Evolutionary conservation across 2,329 filamentous ascomycete species (phyloP).

Genomic region (Trichophyton benhamiae): DNA sequence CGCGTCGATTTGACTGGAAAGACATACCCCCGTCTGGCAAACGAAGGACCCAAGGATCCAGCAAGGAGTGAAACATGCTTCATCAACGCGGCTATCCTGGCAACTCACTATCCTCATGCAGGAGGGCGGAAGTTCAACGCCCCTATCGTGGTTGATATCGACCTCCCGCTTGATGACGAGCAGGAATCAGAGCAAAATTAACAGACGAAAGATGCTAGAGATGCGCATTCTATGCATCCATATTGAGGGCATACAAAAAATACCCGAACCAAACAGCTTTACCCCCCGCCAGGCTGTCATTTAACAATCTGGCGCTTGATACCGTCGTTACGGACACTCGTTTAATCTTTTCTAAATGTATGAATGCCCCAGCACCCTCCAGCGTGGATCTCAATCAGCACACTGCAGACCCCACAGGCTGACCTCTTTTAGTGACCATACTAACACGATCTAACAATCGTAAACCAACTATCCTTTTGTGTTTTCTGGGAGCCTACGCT

Average conservation of each 20-base stretch:
- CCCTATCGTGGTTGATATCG: conserved; percentile 71
- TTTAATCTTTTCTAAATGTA: background rate
- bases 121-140: conserved; percentile 57
- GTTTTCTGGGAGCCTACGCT: background rate
- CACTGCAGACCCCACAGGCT: background rate
- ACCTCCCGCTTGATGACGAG: conserved; percentile 41
- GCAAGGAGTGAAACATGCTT: conserved; percentile 58
- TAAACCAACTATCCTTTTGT: background rate
- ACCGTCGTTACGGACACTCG: conserved; percentile 4
- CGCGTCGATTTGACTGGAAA: conserved; percentile 40
- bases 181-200: background rate
- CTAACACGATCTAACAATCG: background rate
- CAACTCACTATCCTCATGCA: conserved; percentile 51
- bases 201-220: background rate
- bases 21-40: conserved; percentile 25
- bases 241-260: background rate
- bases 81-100: conserved; percentile 67
- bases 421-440: background rate
- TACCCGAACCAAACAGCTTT: background rate
- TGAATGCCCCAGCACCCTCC: background rate
- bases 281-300: background rate
- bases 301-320: background rate
- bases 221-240: background rate
- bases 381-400: background rate
- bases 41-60: conserved; percentile 16